These are phyloP conservation scores for Melampsora allii-populina DNA, from an alignment of 1,284 basidiomycete species.

Conservation along the genomic window DNA sequence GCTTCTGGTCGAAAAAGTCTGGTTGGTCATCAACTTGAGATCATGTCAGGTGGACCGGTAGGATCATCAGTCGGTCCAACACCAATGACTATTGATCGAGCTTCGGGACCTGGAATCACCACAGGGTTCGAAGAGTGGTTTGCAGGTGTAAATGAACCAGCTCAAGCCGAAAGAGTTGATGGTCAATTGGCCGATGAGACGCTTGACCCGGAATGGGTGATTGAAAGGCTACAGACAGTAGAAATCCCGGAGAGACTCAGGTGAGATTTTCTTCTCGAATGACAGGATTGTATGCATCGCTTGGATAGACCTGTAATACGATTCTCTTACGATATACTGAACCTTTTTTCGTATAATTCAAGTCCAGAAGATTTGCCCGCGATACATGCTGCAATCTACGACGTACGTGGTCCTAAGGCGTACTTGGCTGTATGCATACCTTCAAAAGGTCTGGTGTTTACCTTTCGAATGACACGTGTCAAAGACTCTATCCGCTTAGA, in stretches of 20 bases:
- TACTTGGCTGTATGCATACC: constrained; percentile 38
- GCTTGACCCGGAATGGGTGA: constrained; percentile 42
- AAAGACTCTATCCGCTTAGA: constrained; percentile 19
- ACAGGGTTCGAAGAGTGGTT: constrained; percentile 36
- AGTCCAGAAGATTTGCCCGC: constrained; percentile 40
- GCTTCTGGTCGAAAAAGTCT: constrained; percentile 33
- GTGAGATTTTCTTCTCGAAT: constrained; percentile 11
- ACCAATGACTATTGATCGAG: constrained; percentile 20
- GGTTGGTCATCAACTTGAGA: constrained; percentile 31
- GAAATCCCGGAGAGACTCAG: constrained; percentile 28
- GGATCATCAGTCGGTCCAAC: constrained; percentile 16
- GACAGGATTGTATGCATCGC: too few relatives aligned
- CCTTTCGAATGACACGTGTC: constrained; percentile 26
- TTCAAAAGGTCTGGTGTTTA: constrained; percentile 19
- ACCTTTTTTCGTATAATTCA: constrained; percentile 2
- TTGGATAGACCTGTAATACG: too few relatives aligned
- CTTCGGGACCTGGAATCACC: constrained; percentile 9
- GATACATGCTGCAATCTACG: constrained; percentile 39
- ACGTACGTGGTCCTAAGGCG: constrained; percentile 19
- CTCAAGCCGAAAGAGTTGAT: constrained; percentile 33
- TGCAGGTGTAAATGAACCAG: constrained; percentile 32
- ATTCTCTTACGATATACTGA: too few relatives aligned
- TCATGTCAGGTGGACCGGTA: constrained; percentile 30
- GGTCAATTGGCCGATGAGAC: constrained; percentile 35
- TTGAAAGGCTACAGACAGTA: constrained; percentile 29